Percentiles rank a stretch among this genome's conserved stretches.
Evolutionary conservation across 805 yeast genomes (phyloP).

Genomic region (Pichia thaimueangensis): DNA sequence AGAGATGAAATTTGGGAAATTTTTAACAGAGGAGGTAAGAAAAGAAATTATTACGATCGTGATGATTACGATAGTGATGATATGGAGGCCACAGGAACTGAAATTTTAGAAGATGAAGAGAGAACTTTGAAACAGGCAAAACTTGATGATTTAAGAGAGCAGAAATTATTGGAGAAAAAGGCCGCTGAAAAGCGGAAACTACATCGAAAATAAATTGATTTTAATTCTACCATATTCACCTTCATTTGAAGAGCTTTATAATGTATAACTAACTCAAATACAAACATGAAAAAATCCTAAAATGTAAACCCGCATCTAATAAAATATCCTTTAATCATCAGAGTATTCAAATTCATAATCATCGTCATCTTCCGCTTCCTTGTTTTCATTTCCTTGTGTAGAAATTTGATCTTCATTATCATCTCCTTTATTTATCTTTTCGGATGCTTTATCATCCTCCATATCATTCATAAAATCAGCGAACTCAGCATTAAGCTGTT

Average conservation of each 20-base stretch:
- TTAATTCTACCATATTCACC: no score
- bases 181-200: slow-evolving; percentile 35
- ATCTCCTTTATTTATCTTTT: slow-evolving; percentile 5
- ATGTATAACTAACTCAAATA: no score
- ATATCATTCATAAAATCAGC: slow-evolving; percentile 13
- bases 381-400: not conserved
- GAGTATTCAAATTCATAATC: slow-evolving; percentile 42
- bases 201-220: slow-evolving; percentile 5
- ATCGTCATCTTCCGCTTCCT: slow-evolving; percentile 3
- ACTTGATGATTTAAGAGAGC: slow-evolving; percentile 70
- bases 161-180: slow-evolving; percentile 47
- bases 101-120: slow-evolving; percentile 77
- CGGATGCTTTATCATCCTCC: slow-evolving; percentile 6
- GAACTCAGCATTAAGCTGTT: slow-evolving; percentile 12
- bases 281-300: no score
- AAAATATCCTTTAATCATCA: no score
- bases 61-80: slow-evolving; percentile 48
- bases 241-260: no score
- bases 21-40: slow-evolving; percentile 59
- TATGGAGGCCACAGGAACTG: slow-evolving; percentile 95
- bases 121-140: slow-evolving; percentile 61
- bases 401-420: not conserved
- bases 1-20: slow-evolving; percentile 87
- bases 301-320: no score
- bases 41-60: slow-evolving; percentile 38